Evolutionary conservation across 164 flowering plant genomes (phyloP).

Genomic region (Sextonia rubra): DNA sequence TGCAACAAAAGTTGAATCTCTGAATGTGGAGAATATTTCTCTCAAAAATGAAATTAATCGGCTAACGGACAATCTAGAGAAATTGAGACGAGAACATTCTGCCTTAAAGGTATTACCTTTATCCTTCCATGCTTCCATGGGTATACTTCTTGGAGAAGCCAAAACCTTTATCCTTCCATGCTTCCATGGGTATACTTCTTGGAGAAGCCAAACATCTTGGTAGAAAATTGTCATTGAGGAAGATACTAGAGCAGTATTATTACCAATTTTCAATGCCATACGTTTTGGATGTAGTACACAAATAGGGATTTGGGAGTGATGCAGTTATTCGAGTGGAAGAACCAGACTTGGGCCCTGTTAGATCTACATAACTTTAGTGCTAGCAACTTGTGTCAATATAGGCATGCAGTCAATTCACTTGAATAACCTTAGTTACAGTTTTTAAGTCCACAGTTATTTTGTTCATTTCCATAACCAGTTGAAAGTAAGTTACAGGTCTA

Average conservation of each 20-base stretch:
- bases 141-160: neutral
- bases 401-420: too few relatives aligned
- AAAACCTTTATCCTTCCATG: neutral
- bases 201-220: neutral
- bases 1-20: slow-evolving; percentile 56
- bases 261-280: neutral
- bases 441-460: too few relatives aligned
- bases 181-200: neutral
- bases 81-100: slow-evolving; percentile 63
- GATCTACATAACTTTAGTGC: too few relatives aligned
- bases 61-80: slow-evolving; percentile 50
- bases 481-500: too few relatives aligned
- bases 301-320: too few relatives aligned
- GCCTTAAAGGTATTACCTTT: slow-evolving; percentile 46
- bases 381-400: too few relatives aligned
- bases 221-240: neutral
- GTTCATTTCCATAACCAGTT: too few relatives aligned
- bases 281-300: too few relatives aligned
- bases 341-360: too few relatives aligned
- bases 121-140: neutral
- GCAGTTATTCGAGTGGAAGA: too few relatives aligned
- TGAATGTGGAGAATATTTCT: slow-evolving; percentile 60
- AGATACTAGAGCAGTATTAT: neutral
- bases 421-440: too few relatives aligned
- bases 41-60: slow-evolving; percentile 65